These are phyloP conservation scores for Taphrina communis DNA, from an alignment of 1,139 yeast genomes.

Conservation along the genomic window DNA sequence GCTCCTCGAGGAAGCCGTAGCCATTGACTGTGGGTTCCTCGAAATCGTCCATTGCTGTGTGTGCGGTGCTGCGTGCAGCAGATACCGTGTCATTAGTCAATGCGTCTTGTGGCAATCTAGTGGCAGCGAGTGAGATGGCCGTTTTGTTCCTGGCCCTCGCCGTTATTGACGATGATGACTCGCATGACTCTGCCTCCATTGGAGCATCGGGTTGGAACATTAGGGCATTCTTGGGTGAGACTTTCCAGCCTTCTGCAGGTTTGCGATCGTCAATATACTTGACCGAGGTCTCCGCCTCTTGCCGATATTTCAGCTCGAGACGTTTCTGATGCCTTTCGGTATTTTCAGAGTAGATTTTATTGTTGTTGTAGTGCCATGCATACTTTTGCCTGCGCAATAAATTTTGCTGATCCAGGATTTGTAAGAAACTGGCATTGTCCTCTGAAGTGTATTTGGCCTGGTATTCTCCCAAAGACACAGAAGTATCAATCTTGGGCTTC, in stretches of 20 bases:
- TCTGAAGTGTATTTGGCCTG: conserved; percentile 51
- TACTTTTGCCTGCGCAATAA: conserved; percentile 46
- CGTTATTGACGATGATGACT: neutral
- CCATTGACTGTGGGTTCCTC: conserved; percentile 44
- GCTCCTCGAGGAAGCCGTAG: conserved; percentile 44
- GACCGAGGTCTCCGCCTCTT: conserved; percentile 11
- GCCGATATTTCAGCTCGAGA: neutral
- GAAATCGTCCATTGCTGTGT: conserved; percentile 11
- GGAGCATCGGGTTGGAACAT: conserved; percentile 46
- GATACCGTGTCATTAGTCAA: neutral
- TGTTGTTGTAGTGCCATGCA: conserved; percentile 49
- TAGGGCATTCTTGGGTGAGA: conserved; percentile 46
- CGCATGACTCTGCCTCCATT: neutral
- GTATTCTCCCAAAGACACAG: conserved; percentile 46
- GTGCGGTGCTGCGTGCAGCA: conserved; percentile 3
- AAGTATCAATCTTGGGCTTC: neutral
- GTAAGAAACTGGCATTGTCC: conserved; percentile 51
- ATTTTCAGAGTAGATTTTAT: conserved; percentile 42
- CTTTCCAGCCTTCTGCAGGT: conserved; percentile 43
- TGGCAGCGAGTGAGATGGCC: conserved; percentile 28
- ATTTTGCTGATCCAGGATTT: conserved; percentile 48
- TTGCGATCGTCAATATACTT: conserved; percentile 42
- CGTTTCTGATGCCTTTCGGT: conserved; percentile 14
- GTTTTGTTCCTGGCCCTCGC: neutral
- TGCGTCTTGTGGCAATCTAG: conserved; percentile 7